Base-by-base conservation (phyloP, 1,284 basidiomycete genomes). In the Ceratobasidium theobromae region DNA sequence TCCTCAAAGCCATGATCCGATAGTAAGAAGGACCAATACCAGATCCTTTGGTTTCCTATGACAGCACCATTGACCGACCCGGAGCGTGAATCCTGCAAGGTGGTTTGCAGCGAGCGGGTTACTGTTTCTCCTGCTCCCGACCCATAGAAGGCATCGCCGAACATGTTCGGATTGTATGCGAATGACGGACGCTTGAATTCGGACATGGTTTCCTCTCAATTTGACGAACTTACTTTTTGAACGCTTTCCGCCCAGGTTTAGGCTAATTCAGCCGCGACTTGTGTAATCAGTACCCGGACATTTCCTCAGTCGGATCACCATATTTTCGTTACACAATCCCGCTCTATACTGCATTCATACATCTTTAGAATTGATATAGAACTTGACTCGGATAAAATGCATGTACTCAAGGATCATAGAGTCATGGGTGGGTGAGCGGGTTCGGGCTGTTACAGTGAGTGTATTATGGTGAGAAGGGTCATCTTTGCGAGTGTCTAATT, bases 71-170 rank as follows among this genome's bases (percentile, higher is more conserved):
- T 77, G 38, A 81, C 79, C 1, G 79, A 67, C 73, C 18, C 81
- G 89, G 72, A 82, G 79, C 52, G 65, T 55, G 60, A 55, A 32
- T 68, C 72, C 51, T 77, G 82, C 64, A 86, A 81, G 71, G 76
- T 81, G 4, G 81, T 90, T 30, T 81, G 75, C 1, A 87, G 86
- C 69, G 72, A 75, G 45, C 72, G 69, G 16, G 70, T 75, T 27
- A 62, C 53, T 25, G 65, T 54, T 5, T 64, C 48, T 28, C 41
- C 38, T 11, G 35, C 38, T 53, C 21, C 48, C 16, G 18, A 27
- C 18, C 49, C 43, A 18, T 58, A 41, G 35, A 43, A 16, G 35
- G n/a, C 4, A 27, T 6, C 1, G 18, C 28, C 4, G 27, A 41
- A n/a, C n/a, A n/a, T n/a, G n/a, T n/a, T n/a, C 14, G 41, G 41